phyloP scores from a whole-genome alignment of 148 eudicot species.

The Nepenthes mirabilis region DNA sequence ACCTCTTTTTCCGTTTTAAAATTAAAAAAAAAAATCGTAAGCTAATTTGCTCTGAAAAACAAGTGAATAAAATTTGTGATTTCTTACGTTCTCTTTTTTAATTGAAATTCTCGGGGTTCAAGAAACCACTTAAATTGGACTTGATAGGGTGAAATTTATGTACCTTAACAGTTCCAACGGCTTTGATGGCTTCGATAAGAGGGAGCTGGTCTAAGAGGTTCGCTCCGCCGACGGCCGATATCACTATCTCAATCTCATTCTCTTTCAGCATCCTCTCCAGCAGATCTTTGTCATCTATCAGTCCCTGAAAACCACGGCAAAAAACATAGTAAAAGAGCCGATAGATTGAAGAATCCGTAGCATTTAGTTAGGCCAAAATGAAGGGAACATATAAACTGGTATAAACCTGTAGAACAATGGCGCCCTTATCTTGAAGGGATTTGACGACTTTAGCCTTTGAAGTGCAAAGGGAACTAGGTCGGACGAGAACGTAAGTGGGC shows the following conservation, averaged over 20 bases:
- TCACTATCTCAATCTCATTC: conserved; percentile 40
- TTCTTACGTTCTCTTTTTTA: too few relatives aligned
- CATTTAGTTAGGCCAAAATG: neutral
- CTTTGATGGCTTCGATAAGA: conserved; percentile 36
- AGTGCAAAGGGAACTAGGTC: conserved; percentile 13
- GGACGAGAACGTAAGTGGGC: conserved; percentile 31
- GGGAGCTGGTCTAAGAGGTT: conserved; percentile 35
- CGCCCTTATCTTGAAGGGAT: conserved; percentile 38
- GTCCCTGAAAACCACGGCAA: conserved; percentile 16
- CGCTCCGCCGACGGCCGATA: conserved; percentile 45
- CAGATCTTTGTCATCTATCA: conserved; percentile 19
- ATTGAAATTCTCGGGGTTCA: too few relatives aligned
- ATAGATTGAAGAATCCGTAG: neutral
- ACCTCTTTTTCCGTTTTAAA: conserved; percentile 1
- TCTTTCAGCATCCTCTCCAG: conserved; percentile 36
- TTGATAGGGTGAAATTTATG: neutral
- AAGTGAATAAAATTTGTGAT: neutral
- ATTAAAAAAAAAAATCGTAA: too few relatives aligned
- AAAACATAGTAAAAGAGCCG: neutral
- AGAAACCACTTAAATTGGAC: too few relatives aligned
- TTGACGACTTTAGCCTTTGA: conserved; percentile 24
- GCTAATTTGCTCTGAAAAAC: neutral
- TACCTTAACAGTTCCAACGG: conserved; percentile 46
- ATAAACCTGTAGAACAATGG: conserved; percentile 21
- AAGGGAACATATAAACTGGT: neutral